Conservation (phyloP, 345 rosid species). For the Cochlearia excelsa region DNA sequence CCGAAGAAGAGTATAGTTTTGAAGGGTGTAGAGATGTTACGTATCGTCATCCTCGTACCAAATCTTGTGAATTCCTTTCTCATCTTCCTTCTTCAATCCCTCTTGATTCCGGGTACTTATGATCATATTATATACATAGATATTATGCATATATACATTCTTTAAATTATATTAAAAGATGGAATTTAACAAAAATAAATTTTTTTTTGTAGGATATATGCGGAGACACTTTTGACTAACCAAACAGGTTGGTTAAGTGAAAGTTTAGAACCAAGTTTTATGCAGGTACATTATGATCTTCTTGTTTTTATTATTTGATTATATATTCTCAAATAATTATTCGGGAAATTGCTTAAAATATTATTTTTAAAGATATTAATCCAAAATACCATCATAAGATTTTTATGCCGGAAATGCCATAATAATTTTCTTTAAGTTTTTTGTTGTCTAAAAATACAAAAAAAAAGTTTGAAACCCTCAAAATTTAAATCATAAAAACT, state of each 20-base stretch:
- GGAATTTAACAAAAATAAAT: background rate
- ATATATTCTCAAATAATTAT: too few relatives aligned
- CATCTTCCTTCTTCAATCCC: conserved; percentile 66
- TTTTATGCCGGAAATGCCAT: too few relatives aligned
- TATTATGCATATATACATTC: too few relatives aligned
- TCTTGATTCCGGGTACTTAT: conserved; percentile 55
- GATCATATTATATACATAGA: conserved; percentile 1
- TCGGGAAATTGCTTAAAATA: too few relatives aligned
- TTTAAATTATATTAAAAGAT: background rate
- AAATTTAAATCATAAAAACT: too few relatives aligned
- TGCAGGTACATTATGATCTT: conserved; percentile 38
- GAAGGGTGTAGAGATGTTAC: conserved; percentile 65
- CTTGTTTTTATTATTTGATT: too few relatives aligned
- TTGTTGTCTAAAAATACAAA: too few relatives aligned
- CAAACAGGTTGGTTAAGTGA: conserved; percentile 66
- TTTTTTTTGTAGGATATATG: conserved; percentile 50
- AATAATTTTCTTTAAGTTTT: too few relatives aligned
- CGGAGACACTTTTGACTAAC: conserved; percentile 65
- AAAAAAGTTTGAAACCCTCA: too few relatives aligned
- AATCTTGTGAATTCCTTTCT: conserved; percentile 65
- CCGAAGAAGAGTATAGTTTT: conserved; percentile 53
- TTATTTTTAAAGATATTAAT: too few relatives aligned
- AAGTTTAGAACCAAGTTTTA: conserved; percentile 43
- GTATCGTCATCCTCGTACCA: conserved; percentile 63
- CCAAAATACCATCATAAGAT: too few relatives aligned